Percentiles rank a stretch among this genome's conserved stretches.
Evolutionary conservation across 306 rosid species (phyloP).

Genomic region (Betula pendula): DNA sequence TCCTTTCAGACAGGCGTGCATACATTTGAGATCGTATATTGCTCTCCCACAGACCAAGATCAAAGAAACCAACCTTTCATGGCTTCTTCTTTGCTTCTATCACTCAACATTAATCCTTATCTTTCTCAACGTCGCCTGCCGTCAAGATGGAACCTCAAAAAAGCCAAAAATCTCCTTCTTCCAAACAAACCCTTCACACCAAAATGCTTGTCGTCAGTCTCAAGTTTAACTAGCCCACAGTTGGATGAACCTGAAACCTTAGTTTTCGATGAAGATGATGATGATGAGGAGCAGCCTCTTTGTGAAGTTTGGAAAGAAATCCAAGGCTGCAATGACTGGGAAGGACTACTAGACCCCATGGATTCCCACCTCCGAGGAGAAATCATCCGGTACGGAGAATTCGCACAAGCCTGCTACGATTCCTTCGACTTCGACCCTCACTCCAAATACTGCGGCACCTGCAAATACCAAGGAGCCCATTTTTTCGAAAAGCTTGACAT

Average conservation of each 20-base stretch:
- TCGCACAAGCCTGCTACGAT: constrained; percentile 62
- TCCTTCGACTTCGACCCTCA: constrained; percentile 71
- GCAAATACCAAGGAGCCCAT: constrained; percentile 52
- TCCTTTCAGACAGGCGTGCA: background rate
- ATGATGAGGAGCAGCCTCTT: constrained; percentile 7
- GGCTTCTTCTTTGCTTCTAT: constrained; percentile 23
- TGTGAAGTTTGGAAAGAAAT: constrained; percentile 50
- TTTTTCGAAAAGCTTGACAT: constrained; percentile 50
- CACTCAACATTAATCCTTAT: background rate
- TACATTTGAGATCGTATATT: too few relatives aligned
- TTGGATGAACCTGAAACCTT: background rate
- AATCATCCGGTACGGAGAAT: constrained; percentile 63
- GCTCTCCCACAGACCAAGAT: background rate
- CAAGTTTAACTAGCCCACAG: constrained; percentile 29
- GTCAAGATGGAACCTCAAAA: background rate
- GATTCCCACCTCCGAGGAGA: constrained; percentile 52
- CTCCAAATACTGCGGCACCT: constrained; percentile 70
- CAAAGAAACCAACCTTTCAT: background rate
- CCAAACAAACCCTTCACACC: background rate
- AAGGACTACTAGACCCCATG: constrained; percentile 54
- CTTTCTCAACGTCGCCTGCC: constrained; percentile 4
- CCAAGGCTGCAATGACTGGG: constrained; percentile 65
- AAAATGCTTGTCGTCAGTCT: constrained; percentile 31
- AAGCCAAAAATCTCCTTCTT: background rate
- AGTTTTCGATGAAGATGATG: background rate